A percentile compares a stretch with the other conserved stretches of the same genome.
Evolutionary conservation across 306 rosid genomes (phyloP).

Genomic region (Glycine tomentella): DNA sequence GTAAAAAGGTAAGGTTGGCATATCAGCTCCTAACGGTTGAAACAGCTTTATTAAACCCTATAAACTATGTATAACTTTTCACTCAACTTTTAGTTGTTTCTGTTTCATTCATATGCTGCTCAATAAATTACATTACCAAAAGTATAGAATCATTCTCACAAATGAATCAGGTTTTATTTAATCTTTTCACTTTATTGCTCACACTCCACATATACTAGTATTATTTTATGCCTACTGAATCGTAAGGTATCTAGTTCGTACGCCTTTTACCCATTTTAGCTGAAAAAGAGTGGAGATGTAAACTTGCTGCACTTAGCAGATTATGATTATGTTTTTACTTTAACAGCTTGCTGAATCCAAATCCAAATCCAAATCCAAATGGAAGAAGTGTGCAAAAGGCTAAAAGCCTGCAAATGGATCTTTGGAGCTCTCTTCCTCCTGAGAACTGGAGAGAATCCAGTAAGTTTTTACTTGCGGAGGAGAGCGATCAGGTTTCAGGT

Average conservation of each 20-base stretch:
- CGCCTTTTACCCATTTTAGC: not conserved
- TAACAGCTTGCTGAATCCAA: not conserved
- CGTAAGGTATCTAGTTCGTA: not conserved
- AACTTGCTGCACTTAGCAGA: not conserved
- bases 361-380: slow-evolving; percentile 12
- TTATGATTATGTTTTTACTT: not conserved
- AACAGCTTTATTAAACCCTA: not conserved
- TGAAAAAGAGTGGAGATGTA: no score
- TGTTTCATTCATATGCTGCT: not conserved
- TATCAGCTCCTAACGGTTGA: not conserved
- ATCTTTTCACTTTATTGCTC: not conserved
- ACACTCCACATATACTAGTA: not conserved
- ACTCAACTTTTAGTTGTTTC: not conserved
- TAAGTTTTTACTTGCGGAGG: slow-evolving; percentile 19
- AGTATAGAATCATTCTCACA: not conserved
- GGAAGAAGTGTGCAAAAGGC: slow-evolving; percentile 9
- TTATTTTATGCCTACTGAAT: not conserved
- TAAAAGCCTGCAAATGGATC: slow-evolving; percentile 26
- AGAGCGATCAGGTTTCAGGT: slow-evolving; percentile 34
- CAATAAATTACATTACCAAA: not conserved
- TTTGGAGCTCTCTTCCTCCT: not conserved
- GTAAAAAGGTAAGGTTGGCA: no score
- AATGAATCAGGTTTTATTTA: not conserved
- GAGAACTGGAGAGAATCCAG: not conserved
- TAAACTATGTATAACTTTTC: not conserved